Conservation (phyloP, 441 rosid species). For the Eruca vesicaria region DNA sequence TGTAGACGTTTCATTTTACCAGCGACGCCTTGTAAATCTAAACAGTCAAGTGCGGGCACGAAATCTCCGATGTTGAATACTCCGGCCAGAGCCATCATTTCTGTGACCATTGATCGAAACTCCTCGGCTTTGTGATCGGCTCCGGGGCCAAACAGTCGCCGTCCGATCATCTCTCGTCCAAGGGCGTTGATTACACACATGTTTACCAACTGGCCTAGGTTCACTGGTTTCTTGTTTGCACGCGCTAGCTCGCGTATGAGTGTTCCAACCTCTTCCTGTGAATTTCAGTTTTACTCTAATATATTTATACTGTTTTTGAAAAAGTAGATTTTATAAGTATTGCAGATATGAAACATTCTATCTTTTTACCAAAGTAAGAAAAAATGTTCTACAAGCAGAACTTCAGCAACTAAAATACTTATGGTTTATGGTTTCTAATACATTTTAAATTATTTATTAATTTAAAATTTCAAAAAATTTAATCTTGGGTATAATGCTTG, state of each 20-base stretch:
- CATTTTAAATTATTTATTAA: neutral
- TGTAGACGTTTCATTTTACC: constrained; percentile 56
- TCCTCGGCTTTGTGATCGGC: constrained; percentile 65
- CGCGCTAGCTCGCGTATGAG: constrained; percentile 46
- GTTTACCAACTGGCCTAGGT: constrained; percentile 57
- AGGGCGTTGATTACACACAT: constrained; percentile 68
- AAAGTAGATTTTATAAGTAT: too few species aligned
- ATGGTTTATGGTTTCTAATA: neutral
- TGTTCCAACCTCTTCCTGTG: constrained; percentile 55
- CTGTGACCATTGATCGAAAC: constrained; percentile 63
- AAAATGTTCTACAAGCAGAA: neutral
- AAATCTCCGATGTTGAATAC: constrained; percentile 64
- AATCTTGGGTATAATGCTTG: neutral
- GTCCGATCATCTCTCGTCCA: constrained; percentile 76
- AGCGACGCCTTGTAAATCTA: constrained; percentile 62
- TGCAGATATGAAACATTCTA: neutral
- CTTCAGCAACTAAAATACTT: neutral
- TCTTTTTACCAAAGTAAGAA: neutral
- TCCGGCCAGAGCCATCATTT: constrained; percentile 49
- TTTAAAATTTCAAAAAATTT: neutral
- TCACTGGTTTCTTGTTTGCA: constrained; percentile 37
- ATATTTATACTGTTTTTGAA: too few species aligned
- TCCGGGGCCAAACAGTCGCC: constrained; percentile 49
- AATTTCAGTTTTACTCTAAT: neutral
- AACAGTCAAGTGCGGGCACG: constrained; percentile 56